Percentiles rank a stretch among this genome's conserved stretches.
Evolutionary conservation across 805 yeast genomes (phyloP).

Genomic region (Ogataea sp.): DNA sequence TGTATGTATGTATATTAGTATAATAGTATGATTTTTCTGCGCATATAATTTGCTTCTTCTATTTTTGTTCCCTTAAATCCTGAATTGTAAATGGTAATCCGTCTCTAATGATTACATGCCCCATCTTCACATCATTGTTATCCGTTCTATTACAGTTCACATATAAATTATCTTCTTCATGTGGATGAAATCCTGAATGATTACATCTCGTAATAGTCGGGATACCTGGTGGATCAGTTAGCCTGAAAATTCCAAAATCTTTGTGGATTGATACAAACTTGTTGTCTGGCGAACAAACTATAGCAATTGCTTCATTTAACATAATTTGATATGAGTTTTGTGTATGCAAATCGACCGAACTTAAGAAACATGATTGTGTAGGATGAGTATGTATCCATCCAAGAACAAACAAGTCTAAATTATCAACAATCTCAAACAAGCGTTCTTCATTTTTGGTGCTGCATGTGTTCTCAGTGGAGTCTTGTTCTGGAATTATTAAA

Average conservation of each 20-base stretch:
- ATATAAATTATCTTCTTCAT: slow-evolving; percentile 42
- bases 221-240: slow-evolving; percentile 61
- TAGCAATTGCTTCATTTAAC: slow-evolving; percentile 63
- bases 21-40: no score
- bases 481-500: slow-evolving; percentile 55
- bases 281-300: slow-evolving; percentile 52
- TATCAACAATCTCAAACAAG: slow-evolving; percentile 47
- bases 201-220: slow-evolving; percentile 45
- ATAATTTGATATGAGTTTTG: slow-evolving; percentile 61
- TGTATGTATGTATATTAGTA: no score
- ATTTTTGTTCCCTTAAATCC: slow-evolving; percentile 33
- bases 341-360: slow-evolving; percentile 61
- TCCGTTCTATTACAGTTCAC: slow-evolving; percentile 32
- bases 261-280: slow-evolving; percentile 23
- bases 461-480: slow-evolving; percentile 56
- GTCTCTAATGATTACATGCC: slow-evolving; percentile 40
- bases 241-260: slow-evolving; percentile 47
- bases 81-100: slow-evolving; percentile 39
- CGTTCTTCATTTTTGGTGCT: slow-evolving; percentile 51
- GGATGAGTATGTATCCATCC: slow-evolving; percentile 79
- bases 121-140: slow-evolving; percentile 23
- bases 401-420: slow-evolving; percentile 48
- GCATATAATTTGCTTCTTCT: no score
- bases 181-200: slow-evolving; percentile 52
- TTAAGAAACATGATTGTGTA: slow-evolving; percentile 61